Evolutionary conservation across 1,284 basidiomycete species (phyloP).

Genomic region (Agaricales sp.): DNA sequence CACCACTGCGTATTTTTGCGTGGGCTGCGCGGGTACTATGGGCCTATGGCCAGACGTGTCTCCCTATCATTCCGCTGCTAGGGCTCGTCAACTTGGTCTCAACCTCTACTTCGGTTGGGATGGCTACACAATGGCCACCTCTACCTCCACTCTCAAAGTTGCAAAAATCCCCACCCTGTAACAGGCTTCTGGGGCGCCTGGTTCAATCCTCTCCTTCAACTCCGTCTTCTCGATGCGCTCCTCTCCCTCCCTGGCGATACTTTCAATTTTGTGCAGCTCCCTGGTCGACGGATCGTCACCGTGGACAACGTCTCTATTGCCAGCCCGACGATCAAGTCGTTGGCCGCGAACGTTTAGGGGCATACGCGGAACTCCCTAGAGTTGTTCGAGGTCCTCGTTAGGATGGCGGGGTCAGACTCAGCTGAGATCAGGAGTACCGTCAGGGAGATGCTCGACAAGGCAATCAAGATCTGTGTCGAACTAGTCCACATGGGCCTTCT

Average conservation of each 20-base stretch:
- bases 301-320: slow-evolving; percentile 78
- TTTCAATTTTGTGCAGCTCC: slow-evolving; percentile 83
- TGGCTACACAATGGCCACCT: too few relatives aligned
- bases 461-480: slow-evolving; percentile 88
- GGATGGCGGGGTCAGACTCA: slow-evolving; percentile 62
- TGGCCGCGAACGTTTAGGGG: slow-evolving; percentile 79
- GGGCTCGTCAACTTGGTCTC: too few relatives aligned
- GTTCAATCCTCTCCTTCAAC: slow-evolving; percentile 80
- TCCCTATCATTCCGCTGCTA: too few relatives aligned
- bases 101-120: too few relatives aligned
- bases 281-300: slow-evolving; percentile 72
- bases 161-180: slow-evolving; percentile 59
- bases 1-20: too few relatives aligned
- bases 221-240: slow-evolving; percentile 81
- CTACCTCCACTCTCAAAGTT: slow-evolving; percentile 61
- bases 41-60: too few relatives aligned
- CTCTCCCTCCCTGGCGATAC: slow-evolving; percentile 83
- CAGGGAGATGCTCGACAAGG: slow-evolving; percentile 86
- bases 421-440: slow-evolving; percentile 66
- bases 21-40: too few relatives aligned
- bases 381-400: slow-evolving; percentile 81
- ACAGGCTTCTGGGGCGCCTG: slow-evolving; percentile 77
- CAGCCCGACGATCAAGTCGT: slow-evolving; percentile 78
- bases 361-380: slow-evolving; percentile 94
- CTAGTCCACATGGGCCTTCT: slow-evolving; percentile 89